Base-by-base conservation (phyloP, 192 early-diverging fungal species). In the Funneliformis geosporum region DNA sequence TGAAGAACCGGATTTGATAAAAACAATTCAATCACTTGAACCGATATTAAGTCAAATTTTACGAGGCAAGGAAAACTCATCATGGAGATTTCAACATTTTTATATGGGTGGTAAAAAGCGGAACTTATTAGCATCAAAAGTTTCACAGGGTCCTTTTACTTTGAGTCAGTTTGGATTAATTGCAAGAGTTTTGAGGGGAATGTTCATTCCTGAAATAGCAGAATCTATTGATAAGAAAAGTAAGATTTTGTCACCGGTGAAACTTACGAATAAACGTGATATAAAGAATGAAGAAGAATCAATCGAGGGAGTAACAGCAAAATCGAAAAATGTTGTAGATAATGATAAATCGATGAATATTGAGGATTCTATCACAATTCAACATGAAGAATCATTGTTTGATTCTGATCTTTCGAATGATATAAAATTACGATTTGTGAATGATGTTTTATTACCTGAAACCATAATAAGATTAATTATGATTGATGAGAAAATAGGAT, bases 381-480 rank as follows among this genome's bases (percentile, higher is more conserved):
- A 11, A 40, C 28, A 46, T 38, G 16, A 66, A 66, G 8, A 66
- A 25, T 28, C 8, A 39, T 11, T 38, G 10, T 28, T 44, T 16
- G 6, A 70, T 44, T 27, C 65, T 76, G 44, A 65, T 27, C 64
- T 44, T 76, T 76, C 75, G 28, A 44, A 18, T 25, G 61, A 76
- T 18, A 21, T 76, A 7, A 39, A 65, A 65, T 43, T 76, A 25
- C 75, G 75, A 25, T 76, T 76, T 46, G 39, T 76, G 27, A 42
- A 64, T 65, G 75, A 76, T 65, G 75, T 76, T n/a, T 46, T 76
- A 9, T 14, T 76, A 60, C 75, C 75, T 27, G 75, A 76, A 55
- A 43, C 55, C 43, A 76, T 76, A 18, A 76, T 65, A 12, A 40
- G 75, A 18, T 44, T 76, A 5, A 65, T 76, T 11, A 76, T 76